Conservation (phyloP, 225 moss, liverwort and hornwort species). For the Pseudisothecium myosuroides region DNA sequence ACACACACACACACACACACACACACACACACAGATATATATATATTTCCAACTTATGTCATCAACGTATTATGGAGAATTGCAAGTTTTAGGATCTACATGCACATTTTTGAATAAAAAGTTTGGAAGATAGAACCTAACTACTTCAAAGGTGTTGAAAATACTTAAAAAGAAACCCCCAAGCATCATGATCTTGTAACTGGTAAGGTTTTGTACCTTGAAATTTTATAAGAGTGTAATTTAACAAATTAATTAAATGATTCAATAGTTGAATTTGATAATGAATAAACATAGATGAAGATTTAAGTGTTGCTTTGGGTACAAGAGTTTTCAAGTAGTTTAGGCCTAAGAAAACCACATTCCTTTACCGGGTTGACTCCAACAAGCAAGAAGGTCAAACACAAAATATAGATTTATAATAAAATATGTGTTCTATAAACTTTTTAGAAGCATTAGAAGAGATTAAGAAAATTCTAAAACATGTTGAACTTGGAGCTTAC, state of each 20-base stretch:
- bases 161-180: too few relatives aligned
- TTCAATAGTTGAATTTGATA: neutral
- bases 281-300: neutral
- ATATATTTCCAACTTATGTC: neutral
- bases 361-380: rapidly evolving
- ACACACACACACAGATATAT: too few relatives aligned
- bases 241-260: neutral
- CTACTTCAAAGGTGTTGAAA: neutral
- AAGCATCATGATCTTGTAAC: neutral
- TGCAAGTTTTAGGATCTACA: neutral
- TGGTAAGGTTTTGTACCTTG: neutral
- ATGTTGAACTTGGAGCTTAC: neutral
- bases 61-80: neutral
- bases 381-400: rapidly evolving
- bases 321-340: neutral
- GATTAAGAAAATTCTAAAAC: neutral
- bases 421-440: neutral
- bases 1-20: too few relatives aligned
- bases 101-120: neutral
- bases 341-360: neutral
- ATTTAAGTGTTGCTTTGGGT: neutral
- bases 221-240: rapidly evolving
- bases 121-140: neutral
- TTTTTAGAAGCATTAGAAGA: neutral
- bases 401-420: neutral